Base-by-base conservation (phyloP, 371 early-diverging fungal genomes). In the Haplosporangium sp. region DNA sequence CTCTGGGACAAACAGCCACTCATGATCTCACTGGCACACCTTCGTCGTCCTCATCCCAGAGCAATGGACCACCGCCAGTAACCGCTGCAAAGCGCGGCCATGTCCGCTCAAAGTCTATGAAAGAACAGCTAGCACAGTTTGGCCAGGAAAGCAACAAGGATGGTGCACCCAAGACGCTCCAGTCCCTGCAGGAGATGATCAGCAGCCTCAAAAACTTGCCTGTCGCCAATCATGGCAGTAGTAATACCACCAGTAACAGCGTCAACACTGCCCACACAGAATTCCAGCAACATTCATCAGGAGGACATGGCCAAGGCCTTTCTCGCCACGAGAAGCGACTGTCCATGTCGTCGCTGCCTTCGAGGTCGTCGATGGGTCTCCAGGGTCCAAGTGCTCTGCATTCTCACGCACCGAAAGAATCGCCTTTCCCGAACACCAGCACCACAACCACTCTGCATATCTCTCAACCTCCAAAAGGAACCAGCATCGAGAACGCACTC, bases 141-240 rank as follows among this genome's bases (percentile, higher is more conserved):
- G 70, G 66, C 52, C 75, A 75, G 52, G 66, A 66, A 12, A 56
- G 58, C 43, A 67, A 58, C 62, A 62, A 60, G 40, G 71, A 77
- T 7, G 62, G 53, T 47, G 71, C 71, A 8, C 71, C 71, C 59
- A 77, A 72, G 59, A 68, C 85, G 9, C 82, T 86, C 5, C 83
- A 86, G 52, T 85, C 85, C 1, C 74, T 89, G 8, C 86, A 89
- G 48, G 84, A 86, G 40, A 87, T 89, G 75, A 87, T 89, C 66
- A 86, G 84, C 41, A 86, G 85, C n/a, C 62, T 89, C 43, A 87
- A 86, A 61, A 82, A 79, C 29, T 52, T 89, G 41, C 89, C 89
- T 18, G 82, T 87, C 9, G 40, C 67, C 41, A 70, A 64, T 43
- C 65, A 61, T 12, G 18, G 36, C 40, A 64, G 56, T 40, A 47